These are phyloP conservation scores for Phytophthora kernoviae DNA, from an alignment of 352 stramenopile genomes.

Conservation along the genomic window DNA sequence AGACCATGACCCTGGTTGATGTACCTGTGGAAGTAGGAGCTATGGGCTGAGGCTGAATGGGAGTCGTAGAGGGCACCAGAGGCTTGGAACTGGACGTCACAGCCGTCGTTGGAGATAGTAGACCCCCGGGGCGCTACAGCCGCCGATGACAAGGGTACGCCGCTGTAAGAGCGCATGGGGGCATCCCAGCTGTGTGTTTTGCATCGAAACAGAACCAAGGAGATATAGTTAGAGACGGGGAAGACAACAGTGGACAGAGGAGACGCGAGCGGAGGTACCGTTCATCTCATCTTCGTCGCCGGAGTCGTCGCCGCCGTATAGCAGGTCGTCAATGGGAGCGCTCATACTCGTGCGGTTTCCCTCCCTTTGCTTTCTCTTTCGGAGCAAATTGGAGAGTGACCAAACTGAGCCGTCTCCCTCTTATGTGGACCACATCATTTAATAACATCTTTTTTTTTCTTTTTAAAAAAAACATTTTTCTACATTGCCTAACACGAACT, in stretches of 20 bases:
- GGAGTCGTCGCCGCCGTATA: constrained; percentile 84
- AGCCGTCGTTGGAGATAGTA: constrained; percentile 19
- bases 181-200: constrained; percentile 21
- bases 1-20: neutral
- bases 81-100: constrained; percentile 12
- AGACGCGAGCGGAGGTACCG: constrained; percentile 41
- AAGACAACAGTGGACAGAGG: constrained; percentile 1
- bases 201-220: constrained; percentile 1
- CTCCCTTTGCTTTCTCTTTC: constrained; percentile 13
- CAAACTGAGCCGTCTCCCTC: neutral
- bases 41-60: constrained; percentile 19
- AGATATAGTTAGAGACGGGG: constrained; percentile 15
- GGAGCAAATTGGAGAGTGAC: constrained; percentile 24
- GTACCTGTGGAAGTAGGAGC: constrained; percentile 9
- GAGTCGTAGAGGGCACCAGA: constrained; percentile 15
- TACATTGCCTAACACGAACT: too few species aligned
- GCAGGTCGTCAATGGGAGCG: constrained; percentile 82
- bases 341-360: constrained; percentile 53
- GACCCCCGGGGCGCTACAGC: constrained; percentile 28
- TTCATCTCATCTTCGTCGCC: constrained; percentile 78
- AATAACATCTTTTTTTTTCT: too few species aligned
- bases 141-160: constrained; percentile 30
- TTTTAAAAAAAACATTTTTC: too few species aligned
- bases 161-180: constrained; percentile 46
- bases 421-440: neutral